phyloP scores from a whole-genome alignment of 192 early-diverging fungal species.

The Dissophora globulifera region DNA sequence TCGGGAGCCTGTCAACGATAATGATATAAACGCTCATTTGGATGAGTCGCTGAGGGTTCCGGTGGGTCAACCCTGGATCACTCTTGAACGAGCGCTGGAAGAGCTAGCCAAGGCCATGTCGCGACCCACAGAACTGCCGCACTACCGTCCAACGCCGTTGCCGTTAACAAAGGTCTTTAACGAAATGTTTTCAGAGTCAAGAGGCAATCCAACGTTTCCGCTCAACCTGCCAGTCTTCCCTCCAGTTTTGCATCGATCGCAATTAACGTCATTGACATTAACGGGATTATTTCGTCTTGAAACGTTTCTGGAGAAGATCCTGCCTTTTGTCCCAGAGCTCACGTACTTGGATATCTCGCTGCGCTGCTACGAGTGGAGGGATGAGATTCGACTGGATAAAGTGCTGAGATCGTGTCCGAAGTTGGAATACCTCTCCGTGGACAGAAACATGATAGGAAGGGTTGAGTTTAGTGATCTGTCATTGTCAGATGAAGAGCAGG shows the following conservation, averaged over 20 bases:
- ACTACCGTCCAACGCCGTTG: conserved; percentile 2
- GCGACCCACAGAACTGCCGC: neutral
- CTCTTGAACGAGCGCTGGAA: neutral
- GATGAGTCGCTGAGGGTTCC: neutral
- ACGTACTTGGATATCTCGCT: conserved; percentile 16
- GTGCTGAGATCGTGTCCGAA: conserved; percentile 30
- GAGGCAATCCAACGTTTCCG: too few relatives aligned
- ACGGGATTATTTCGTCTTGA: conserved; percentile 18
- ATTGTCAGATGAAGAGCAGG: neutral
- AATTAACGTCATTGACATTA: conserved; percentile 17
- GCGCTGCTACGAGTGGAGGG: conserved; percentile 23
- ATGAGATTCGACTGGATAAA: conserved; percentile 26
- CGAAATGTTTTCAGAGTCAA: too few relatives aligned
- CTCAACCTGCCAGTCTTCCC: neutral
- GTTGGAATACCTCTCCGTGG: conserved; percentile 28
- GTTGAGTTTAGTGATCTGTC: conserved; percentile 6
- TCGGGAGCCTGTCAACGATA: too few relatives aligned
- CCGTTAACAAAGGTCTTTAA: neutral
- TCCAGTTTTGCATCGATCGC: neutral
- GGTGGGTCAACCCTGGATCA: conserved; percentile 1
- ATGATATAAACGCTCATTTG: neutral
- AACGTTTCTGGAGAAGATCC: conserved; percentile 10
- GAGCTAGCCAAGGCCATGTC: neutral
- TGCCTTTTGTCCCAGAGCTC: conserved; percentile 32
- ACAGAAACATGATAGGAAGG: conserved; percentile 27